Evolutionary conservation across 306 rosid genomes (phyloP).

Genomic region (Vigna hirtella): DNA sequence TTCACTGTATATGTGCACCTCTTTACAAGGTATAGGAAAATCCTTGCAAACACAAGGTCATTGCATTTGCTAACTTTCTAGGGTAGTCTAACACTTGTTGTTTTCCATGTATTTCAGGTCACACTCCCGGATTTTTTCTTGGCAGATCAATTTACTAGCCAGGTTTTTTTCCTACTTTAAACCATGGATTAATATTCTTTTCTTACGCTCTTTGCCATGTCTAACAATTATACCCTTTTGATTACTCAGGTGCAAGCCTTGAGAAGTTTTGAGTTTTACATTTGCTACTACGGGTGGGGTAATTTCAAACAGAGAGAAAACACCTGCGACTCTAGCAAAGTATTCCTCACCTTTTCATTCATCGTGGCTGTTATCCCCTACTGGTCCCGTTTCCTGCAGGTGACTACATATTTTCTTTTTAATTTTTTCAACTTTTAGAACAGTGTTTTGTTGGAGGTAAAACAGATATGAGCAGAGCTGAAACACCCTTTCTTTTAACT

Average conservation of each 20-base stretch:
- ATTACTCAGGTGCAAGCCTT: slow-evolving; percentile 68
- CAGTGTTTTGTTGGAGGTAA: not conserved
- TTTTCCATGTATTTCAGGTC: slow-evolving; percentile 53
- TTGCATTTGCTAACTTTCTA: not conserved
- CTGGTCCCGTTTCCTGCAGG: slow-evolving; percentile 73
- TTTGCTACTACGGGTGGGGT: slow-evolving; percentile 78
- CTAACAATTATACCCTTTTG: not conserved
- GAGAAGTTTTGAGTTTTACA: slow-evolving; percentile 70
- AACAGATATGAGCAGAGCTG: not conserved
- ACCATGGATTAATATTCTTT: not conserved
- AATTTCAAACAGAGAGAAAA: slow-evolving; percentile 56
- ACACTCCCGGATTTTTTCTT: slow-evolving; percentile 75
- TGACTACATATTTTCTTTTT: not conserved
- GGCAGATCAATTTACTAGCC: slow-evolving; percentile 83
- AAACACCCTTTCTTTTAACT: not conserved
- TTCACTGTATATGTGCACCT: slow-evolving; percentile 66
- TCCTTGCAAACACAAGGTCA: not conserved
- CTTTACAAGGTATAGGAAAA: slow-evolving; percentile 59
- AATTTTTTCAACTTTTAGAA: not conserved
- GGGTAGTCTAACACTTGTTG: not conserved
- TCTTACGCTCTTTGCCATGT: not conserved
- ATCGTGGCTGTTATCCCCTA: slow-evolving; percentile 68
- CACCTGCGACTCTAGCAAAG: slow-evolving; percentile 43
- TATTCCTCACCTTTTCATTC: slow-evolving; percentile 58
- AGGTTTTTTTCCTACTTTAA: slow-evolving; percentile 50